Base-by-base conservation (phyloP, 805 yeast genomes). In the Cyberlindnera misumaiensis region DNA sequence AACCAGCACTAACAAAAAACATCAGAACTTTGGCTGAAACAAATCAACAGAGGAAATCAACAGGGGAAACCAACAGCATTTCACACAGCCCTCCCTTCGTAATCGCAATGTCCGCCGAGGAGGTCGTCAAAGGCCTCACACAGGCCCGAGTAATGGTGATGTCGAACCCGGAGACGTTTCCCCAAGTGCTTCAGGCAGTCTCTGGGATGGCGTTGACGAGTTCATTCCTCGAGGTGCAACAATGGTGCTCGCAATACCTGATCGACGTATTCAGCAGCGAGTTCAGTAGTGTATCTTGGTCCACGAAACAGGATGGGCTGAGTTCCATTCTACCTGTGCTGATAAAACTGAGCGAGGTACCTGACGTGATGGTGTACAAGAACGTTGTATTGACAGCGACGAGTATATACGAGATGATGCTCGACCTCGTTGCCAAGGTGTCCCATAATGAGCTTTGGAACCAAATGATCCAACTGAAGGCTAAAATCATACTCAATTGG, bases 401-500 rank as follows among this genome's bases (percentile, higher is more conserved):
- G 6, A 55, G 61, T 30, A 53, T 68, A n/a, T 76, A 70, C 46
- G 75, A 75, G 12, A 51, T 66, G 48, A 46, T 69, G 29, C 66
- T 75, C 44, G 68, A 63, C 41, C 53, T 70, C 22, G 67, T 70
- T 34, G 71, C 65, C 17, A 65, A 56, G 51, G 66, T 64, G 31
- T 57, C 68, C 2, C 63, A 64, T 40, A 47, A 48, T 5, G 52
- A 53, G 11, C 46, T 64, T 12, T 87, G 95, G 95, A 56, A 62
- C 18, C 65, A 68, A 33, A 51, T 84, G 44, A 56, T 65, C 12
- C 68, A 65, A 6, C 59, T 89, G 50, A 85, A 83, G 59, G 64
- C 65, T 24, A 64, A 63, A 26, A 65, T 86, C n/a, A 56, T 83
- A n/a, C 59, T 67, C 9, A 70, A 76, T 41, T 85, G 86, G 77